These are phyloP conservation scores for Nemania serpens DNA, from an alignment of 2,329 filamentous ascomycete genomes.

Conservation along the genomic window DNA sequence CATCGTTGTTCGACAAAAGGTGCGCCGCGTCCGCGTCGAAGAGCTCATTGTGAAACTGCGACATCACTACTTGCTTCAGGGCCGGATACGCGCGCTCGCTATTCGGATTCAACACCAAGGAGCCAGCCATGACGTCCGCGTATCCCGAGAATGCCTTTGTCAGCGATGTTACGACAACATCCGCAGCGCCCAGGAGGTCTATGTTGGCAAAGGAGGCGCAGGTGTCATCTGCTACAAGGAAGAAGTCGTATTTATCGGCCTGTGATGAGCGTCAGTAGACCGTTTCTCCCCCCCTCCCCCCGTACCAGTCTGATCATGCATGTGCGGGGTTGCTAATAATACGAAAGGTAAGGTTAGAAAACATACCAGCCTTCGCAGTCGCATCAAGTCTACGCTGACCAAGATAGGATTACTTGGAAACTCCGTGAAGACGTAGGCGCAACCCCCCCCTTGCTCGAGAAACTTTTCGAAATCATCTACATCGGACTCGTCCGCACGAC, in stretches of 20 bases:
- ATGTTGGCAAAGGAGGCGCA: constrained; percentile 54
- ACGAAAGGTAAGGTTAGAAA: neutral
- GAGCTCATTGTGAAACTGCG: constrained; percentile 50
- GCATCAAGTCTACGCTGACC: constrained; percentile 46
- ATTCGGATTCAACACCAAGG: constrained; percentile 34
- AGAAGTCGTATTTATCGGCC: constrained; percentile 49
- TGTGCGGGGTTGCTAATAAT: no score
- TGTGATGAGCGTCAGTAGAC: constrained; percentile 3
- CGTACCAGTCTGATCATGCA: no score
- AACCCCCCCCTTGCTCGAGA: constrained; percentile 46
- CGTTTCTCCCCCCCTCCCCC: neutral
- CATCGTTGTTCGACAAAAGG: constrained; percentile 51
- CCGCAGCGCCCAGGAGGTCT: constrained; percentile 54
- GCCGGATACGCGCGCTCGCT: constrained; percentile 20
- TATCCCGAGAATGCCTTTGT: constrained; percentile 65
- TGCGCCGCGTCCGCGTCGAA: constrained; percentile 52
- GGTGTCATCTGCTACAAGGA: constrained; percentile 55
- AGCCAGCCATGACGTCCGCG: constrained; percentile 46
- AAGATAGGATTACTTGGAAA: constrained; percentile 54
- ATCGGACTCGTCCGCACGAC: constrained; percentile 47
- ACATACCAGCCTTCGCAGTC: constrained; percentile 48
- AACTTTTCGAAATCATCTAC: constrained; percentile 52
- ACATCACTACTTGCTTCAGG: constrained; percentile 33
- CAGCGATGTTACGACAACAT: constrained; percentile 51
- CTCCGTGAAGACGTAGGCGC: constrained; percentile 56